Percentiles rank a stretch among this genome's conserved stretches.
Evolutionary conservation across 495 filamentous ascomycete genomes (phyloP).

Genomic region (Haplographium delicatum): DNA sequence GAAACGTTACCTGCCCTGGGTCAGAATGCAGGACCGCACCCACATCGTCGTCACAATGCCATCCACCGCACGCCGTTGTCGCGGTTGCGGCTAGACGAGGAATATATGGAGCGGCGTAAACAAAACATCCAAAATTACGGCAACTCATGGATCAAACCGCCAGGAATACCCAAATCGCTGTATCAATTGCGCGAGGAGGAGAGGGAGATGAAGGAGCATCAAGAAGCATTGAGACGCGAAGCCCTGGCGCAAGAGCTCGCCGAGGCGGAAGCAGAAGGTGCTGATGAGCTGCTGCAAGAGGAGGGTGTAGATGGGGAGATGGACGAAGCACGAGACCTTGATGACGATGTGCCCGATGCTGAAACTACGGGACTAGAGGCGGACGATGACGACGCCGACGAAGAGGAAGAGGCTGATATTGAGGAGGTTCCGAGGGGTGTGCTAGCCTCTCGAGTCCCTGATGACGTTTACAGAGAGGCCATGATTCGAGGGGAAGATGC

Average conservation of each 20-base stretch:
- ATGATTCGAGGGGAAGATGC: conserved; percentile 40
- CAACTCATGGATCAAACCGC: conserved; percentile 71
- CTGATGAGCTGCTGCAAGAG: conserved; percentile 54
- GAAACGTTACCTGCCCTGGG: conserved; percentile 17
- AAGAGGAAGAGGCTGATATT: conserved; percentile 34
- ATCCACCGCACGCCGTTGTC: conserved; percentile 48
- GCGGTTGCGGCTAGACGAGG: conserved; percentile 63
- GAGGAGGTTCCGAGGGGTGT: conserved; percentile 28
- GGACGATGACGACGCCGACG: conserved; percentile 39
- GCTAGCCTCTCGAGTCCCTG: conserved; percentile 34
- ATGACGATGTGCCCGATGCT: conserved; percentile 64
- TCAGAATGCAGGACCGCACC: conserved; percentile 20
- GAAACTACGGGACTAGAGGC: conserved; percentile 41
- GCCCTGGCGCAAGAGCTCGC: conserved; percentile 60
- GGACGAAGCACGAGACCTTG: conserved; percentile 44
- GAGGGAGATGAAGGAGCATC: conserved; percentile 73
- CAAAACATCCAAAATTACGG: conserved; percentile 70
- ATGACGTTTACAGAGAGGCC: conserved; percentile 41
- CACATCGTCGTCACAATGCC: conserved; percentile 17
- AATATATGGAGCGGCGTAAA: conserved; percentile 59
- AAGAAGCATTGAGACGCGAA: conserved; percentile 63
- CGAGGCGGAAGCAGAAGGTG: conserved; percentile 39
- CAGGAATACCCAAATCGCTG: conserved; percentile 69
- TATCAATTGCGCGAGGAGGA: conserved; percentile 73
- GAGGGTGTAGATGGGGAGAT: conserved; percentile 50